A percentile compares a stretch with the other conserved stretches of the same genome.
Evolutionary conservation across 108 stramenopile species (phyloP).

Genomic region (Aurantiochytrium sp.): DNA sequence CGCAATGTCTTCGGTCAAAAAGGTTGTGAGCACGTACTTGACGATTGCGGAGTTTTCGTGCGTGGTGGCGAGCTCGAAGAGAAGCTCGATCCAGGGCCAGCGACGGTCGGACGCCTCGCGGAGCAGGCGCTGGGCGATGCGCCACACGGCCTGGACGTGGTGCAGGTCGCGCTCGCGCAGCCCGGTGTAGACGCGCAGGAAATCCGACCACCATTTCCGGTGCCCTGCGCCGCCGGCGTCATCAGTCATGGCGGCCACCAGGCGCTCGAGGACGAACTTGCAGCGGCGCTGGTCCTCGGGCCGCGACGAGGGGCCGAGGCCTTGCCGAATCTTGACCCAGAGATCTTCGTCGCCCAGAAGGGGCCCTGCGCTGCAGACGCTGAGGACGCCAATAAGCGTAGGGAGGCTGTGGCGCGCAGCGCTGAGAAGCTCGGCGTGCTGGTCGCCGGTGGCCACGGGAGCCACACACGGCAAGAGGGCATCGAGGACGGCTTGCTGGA

Average conservation of each 20-base stretch:
- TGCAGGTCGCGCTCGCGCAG: not conserved
- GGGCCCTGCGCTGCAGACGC: not conserved
- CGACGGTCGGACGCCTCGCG: not conserved
- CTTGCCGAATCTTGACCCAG: not conserved
- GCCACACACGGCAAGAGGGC: not conserved
- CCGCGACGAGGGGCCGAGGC: not conserved
- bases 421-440: not conserved
- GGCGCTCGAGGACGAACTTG: not conserved
- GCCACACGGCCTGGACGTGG: not conserved
- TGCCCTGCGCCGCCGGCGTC: not conserved
- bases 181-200: not conserved
- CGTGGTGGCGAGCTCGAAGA: not conserved
- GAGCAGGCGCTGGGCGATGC: not conserved
- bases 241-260: not conserved
- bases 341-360: not conserved
- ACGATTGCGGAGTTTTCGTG: not conserved
- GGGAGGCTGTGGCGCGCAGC: not conserved
- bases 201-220: not conserved
- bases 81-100: not conserved
- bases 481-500: not conserved
- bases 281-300: not conserved
- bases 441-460: not conserved
- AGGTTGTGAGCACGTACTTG: not conserved
- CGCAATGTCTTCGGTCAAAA: not conserved
- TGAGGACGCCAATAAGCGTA: not conserved